Conservation (phyloP, 371 early-diverging fungal species). For the Mortierella sp. region DNA sequence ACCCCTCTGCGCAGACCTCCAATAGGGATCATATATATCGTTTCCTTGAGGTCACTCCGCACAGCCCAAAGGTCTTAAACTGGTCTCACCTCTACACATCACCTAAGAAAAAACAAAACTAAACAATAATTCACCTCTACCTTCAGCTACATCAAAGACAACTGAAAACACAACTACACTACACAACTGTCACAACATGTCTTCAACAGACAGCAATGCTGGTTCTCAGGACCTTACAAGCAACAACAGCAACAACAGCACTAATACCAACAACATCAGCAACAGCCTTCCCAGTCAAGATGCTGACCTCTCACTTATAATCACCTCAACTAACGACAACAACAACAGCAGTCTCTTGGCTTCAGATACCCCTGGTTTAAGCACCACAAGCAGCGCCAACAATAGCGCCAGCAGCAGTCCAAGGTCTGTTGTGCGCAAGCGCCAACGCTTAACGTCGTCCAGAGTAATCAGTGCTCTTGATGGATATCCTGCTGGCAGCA, state of each 20-base stretch:
- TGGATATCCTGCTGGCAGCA: background rate
- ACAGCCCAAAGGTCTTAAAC: background rate
- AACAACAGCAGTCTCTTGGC: background rate
- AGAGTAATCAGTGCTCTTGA: slow-evolving; percentile 4
- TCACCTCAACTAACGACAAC: background rate
- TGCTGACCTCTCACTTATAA: background rate
- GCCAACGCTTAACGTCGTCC: slow-evolving; percentile 40
- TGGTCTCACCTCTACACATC: background rate
- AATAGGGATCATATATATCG: background rate
- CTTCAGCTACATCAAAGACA: background rate
- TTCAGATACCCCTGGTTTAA: slow-evolving; percentile 17
- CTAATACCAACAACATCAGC: background rate
- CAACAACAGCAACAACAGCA: background rate
- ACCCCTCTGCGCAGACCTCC: background rate
- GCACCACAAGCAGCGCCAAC: slow-evolving; percentile 8
- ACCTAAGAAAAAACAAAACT: background rate
- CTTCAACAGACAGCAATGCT: background rate
- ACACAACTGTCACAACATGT: background rate
- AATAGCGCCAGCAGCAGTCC: slow-evolving; percentile 21
- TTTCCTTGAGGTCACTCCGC: background rate
- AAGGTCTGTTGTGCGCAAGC: slow-evolving; percentile 34
- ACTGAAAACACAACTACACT: background rate
- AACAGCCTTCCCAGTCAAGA: background rate
- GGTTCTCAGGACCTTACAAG: background rate
- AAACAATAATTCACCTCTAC: background rate